phyloP scores from a whole-genome alignment of 192 early-diverging fungal species.

The Spizellomyces punctatus region DNA sequence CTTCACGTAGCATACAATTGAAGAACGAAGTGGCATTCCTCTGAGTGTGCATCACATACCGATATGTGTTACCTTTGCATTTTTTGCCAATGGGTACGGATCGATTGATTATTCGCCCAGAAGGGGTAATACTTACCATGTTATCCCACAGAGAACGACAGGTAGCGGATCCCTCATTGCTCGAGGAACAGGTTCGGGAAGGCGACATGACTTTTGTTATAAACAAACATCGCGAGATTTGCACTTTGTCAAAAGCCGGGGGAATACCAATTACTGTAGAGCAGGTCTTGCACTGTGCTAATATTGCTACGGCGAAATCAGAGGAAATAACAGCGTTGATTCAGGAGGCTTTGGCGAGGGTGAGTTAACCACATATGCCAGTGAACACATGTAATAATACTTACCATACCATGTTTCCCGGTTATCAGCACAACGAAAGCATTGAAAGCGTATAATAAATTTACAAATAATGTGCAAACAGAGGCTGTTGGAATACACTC shows the following conservation, averaged over 20 bases:
- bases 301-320: constrained; percentile 76
- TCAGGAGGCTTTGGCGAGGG: constrained; percentile 62
- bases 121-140: background rate
- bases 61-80: constrained; percentile 88
- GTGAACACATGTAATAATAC: background rate
- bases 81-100: constrained; percentile 80
- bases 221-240: constrained; percentile 92
- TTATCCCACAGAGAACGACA: constrained; percentile 16
- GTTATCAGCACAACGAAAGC: too few species aligned
- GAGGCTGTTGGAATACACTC: too few species aligned
- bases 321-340: constrained; percentile 80
- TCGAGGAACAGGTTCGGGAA: constrained; percentile 86
- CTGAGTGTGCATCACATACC: constrained; percentile 95
- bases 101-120: background rate
- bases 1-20: constrained; percentile 69
- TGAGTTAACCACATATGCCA: background rate
- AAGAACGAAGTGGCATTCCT: constrained; percentile 90
- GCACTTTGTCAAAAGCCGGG: constrained; percentile 88
- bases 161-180: constrained; percentile 76
- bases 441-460: too few species aligned
- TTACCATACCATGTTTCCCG: too few species aligned
- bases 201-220: constrained; percentile 87
- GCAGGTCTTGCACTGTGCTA: constrained; percentile 78
- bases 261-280: constrained; percentile 77
- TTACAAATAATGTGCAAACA: too few species aligned